Base-by-base conservation (phyloP, 1,284 basidiomycete species). In the Ustilago vetiveriae region DNA sequence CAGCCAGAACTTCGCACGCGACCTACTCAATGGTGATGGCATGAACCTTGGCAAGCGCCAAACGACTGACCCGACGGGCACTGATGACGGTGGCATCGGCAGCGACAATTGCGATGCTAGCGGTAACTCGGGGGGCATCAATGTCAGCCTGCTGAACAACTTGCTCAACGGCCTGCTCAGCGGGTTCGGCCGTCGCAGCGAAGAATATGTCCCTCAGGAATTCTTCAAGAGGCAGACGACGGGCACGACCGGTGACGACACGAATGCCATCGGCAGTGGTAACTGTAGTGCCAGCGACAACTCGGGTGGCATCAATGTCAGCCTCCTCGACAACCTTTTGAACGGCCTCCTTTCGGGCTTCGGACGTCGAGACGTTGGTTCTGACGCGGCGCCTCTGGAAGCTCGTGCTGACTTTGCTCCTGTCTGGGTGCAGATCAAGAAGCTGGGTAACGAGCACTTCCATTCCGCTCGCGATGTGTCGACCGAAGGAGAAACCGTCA, bases 351-450 rank as follows among this genome's bases (percentile, higher is more conserved):
- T 74, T 13, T 49, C 51, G 19, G 62, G 67, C 17, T 40, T 65
- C 26, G 22, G 41, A 32, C 62, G 64, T 32, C 41, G 67, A 23
- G 67, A 65, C 32, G 22, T 59, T 10, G 36, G 45, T 29, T 24
- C 38, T 39, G 60, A 46, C 32, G 29, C 32, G 26, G 5, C 33
- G 10, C 21, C 51, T n/a, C 49, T 70, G 24, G 35, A 56, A 19
- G 55, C 30, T 13, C 64, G 72, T 8, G 72, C 72, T 19, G 72
- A 74, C 27, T 72, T 74, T 43, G 41, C 47, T n/a, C 72, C 69
- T 27, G 69, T 74, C 36, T 74, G 72, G 72, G 17, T 13, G 23
- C 64, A 72, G 62, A 52, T 74, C 36, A 72, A 73, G 57, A 55
- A 62, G 40, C 43, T 74, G 26, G 72, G 72, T 26, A 59, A 72